A percentile compares a stretch with the other conserved stretches of the same genome.
Evolutionary conservation across 305 asterid species (phyloP).

Genomic region (Rubia tinctorum): DNA sequence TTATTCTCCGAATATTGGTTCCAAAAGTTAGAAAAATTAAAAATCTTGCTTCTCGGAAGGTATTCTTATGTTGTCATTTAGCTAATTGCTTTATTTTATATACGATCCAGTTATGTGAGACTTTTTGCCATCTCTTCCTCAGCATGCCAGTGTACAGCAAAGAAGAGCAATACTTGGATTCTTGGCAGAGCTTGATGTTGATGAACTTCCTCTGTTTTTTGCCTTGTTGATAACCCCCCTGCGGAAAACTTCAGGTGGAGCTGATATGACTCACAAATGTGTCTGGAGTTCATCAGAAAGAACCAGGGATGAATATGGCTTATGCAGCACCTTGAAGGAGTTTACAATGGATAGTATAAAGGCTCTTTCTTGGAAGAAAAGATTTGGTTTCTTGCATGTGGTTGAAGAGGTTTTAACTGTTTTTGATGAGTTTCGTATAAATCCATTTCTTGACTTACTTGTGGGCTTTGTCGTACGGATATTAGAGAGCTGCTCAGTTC

Average conservation of each 20-base stretch:
- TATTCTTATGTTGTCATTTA: conserved; percentile 22
- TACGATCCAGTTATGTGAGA: conserved; percentile 1
- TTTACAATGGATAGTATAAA: conserved; percentile 51
- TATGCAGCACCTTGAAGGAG: conserved; percentile 49
- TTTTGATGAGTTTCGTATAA: conserved; percentile 73
- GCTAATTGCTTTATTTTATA: conserved; percentile 2
- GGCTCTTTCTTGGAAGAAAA: conserved; percentile 74
- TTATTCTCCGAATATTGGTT: conserved; percentile 65
- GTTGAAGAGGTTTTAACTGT: conserved; percentile 74
- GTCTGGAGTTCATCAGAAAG: conserved; percentile 34
- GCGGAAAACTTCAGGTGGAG: conserved; percentile 39
- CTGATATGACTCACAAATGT: conserved; percentile 29
- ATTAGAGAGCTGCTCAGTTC: conserved; percentile 63
- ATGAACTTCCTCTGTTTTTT: conserved; percentile 89
- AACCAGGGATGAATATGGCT: conserved; percentile 33
- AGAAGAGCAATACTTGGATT: conserved; percentile 89
- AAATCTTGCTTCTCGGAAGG: conserved; percentile 82
- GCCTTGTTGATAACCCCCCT: conserved; percentile 68
- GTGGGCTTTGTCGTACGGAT: conserved; percentile 66
- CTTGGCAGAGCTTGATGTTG: conserved; percentile 78
- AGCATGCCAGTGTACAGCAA: conserved; percentile 70
- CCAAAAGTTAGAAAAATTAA: conserved; percentile 86
- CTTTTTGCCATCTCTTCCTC: conserved; percentile 24
- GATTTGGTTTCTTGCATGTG: conserved; percentile 78
- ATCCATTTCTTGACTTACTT: conserved; percentile 73